Evolutionary conservation across 108 stramenopile genomes (phyloP), one percentile per base, ranked within the genome.

Genomic region (Fragilariopsis cylindrus): DNA sequence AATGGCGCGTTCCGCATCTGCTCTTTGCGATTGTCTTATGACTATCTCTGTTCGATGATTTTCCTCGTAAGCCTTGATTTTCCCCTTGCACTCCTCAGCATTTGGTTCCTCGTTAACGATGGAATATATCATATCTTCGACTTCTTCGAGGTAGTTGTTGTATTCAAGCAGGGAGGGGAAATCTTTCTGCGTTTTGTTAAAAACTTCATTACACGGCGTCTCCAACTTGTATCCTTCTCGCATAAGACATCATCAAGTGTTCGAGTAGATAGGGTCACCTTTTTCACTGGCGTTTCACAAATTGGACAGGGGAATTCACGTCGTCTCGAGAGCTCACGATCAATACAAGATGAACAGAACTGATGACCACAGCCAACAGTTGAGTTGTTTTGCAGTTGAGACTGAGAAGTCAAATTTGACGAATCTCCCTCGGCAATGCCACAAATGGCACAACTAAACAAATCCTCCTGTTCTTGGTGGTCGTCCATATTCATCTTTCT

Each of bases 141-240:
- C 91, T 82, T 92, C 90, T 83, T 95, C 93, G 50, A 95, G 80
- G 74, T 95, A 95, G 80, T 95, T 89, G 76, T 95, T 95, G 84
- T 90, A 95, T 80, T 95, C 91, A 39, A 90, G 65, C 6, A 95
- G 78, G 5, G 79, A 79, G 15, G 86, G 65, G 71, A 95, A 95
- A 74, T 95, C 93, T 43, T 74, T 80, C 68, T 95, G 84, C 0
- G 83, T 80, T 72, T 92, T 95, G 78, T 95, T 95, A 71, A 89
- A 95, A 8, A 91, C 74, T 91, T 90, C 54, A 87, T 79, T 30
- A 95, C 90, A 1, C 90, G 81, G 55, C 91, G 85, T 69, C 91
- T 77, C 93, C 93, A 95, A 50, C 80, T 82, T 4, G 91, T 92
- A 75, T 95, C 93, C 67, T 92, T 92, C 71, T 95, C 91, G 60